These are phyloP conservation scores for Nemania sp. DNA, from an alignment of 2,329 filamentous ascomycete genomes.

Conservation along the genomic window DNA sequence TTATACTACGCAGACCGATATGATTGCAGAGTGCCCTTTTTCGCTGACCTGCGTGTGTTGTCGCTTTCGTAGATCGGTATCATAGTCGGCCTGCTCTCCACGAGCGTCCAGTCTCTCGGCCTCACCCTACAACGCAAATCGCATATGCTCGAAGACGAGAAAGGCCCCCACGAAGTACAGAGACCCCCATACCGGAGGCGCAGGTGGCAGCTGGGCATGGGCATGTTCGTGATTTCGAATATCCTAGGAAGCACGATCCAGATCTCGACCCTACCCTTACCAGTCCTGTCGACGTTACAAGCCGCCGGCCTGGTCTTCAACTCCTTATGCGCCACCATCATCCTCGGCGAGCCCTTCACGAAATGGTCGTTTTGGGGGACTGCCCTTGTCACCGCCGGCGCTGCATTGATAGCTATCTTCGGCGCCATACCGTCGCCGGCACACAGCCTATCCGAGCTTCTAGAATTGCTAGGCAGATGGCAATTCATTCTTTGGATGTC, in stretches of 20 bases:
- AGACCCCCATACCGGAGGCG: slow-evolving; percentile 86
- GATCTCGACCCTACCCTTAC: slow-evolving; percentile 92
- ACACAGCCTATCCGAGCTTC: slow-evolving; percentile 80
- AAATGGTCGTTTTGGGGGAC: slow-evolving; percentile 91
- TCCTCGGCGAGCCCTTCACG: slow-evolving; percentile 92
- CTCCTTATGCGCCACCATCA: slow-evolving; percentile 92
- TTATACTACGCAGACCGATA: background rate
- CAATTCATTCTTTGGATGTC: slow-evolving; percentile 90
- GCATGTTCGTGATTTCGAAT: slow-evolving; percentile 94
- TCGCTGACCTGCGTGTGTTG: slow-evolving; percentile 23
- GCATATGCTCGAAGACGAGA: slow-evolving; percentile 96
- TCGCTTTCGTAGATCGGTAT: slow-evolving; percentile 82
- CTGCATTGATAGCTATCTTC: slow-evolving; percentile 90
- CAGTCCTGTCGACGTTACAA: slow-evolving; percentile 92
- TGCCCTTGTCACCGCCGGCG: slow-evolving; percentile 81
- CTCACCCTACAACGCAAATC: slow-evolving; percentile 97
- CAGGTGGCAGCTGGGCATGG: slow-evolving; percentile 96
- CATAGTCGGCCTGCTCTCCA: slow-evolving; percentile 88
- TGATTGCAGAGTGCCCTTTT: background rate
- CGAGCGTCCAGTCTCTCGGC: slow-evolving; percentile 91
- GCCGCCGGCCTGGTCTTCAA: slow-evolving; percentile 98
- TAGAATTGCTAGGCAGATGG: slow-evolving; percentile 71
- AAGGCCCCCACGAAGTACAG: slow-evolving; percentile 74
- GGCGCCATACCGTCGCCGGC: slow-evolving; percentile 92
- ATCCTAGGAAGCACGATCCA: slow-evolving; percentile 94